Base-by-base conservation (phyloP, 805 yeast species). In the Priceomyces haplophilus region DNA sequence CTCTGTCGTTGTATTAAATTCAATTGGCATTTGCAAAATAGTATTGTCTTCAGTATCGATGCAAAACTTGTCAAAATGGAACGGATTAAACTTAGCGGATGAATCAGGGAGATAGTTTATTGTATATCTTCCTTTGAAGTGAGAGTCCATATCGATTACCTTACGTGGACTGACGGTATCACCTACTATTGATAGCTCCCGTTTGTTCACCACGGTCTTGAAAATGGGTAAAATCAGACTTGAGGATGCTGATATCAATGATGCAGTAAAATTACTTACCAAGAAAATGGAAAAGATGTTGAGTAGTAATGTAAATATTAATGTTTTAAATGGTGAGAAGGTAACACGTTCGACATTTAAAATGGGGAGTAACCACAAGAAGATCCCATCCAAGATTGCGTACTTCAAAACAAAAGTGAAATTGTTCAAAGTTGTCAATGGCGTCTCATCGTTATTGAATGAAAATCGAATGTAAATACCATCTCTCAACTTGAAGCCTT, bases 101-200 rank as follows among this genome's bases (percentile, higher is more conserved):
- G 95, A 85, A 62, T 91, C 97, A 0, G 99, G 98, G 27, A 93
- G 68, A 47, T 86, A 85, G 55, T 90, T 85, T 47, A 93, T 83
- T 0, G 90, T 85, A 55, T 87, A 86, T 34, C 80, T 81, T 34
- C 99, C 99, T 54, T 79, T 84, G 59, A 90, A 85, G 60, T 89
- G 95, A 2, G 78, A 57, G 17, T 78, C 68, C 53, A 74, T 73
- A 46, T 78, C 79, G 3, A 64, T 43, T 10, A 72, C 56, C 24
- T 56, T 53, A 16, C 63, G 58, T 3, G 75, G 53, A 31, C 59
- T 61, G 3, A 75, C 64, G 0, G 76, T 51, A 30, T 70, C 72
- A 10, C 84, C 85, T 12, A 67, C 63, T 4, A 80, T 59, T n/a
- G 79, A 79, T 44, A 79, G 59, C 45, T 79, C 83, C 29, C 54